Evolutionary conservation across 257 asterid species (phyloP), one percentile per base, ranked within the genome.

Genomic region (Agastache rugosa): DNA sequence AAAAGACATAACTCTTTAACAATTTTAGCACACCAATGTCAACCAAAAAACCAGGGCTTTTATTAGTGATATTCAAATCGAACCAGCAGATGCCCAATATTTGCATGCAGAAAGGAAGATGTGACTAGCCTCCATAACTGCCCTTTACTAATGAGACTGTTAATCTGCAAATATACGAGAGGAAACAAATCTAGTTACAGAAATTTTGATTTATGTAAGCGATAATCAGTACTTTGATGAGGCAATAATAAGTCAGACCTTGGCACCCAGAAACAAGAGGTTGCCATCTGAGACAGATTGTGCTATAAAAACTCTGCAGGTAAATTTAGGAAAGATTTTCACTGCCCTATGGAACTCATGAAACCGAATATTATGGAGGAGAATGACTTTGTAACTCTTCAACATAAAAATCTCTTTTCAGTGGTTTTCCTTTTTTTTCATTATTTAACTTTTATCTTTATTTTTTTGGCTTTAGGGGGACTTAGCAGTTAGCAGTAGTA

Each of bases 51-150:
- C 29, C 39, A 63, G 17, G 0, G 19, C 29, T 19, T 25, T 67
- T 47, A 71, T 58, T 29, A n/a, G 48, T 4, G 39, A 70, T 59
- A 77, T 76, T 79, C 70, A 71, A 76, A 58, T 42, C 91, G 53
- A 61, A 91, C 98, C 98, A 91, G 84, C 73, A 91, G 89, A 85
- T 93, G 98, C 61, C 85, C 91, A 71, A 87, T 73, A 77, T 90
- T 89, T 71, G 93, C 93, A 82, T 93, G 98, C 80, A 93, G 84
- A 73, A 93, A 93, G 69, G 97, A 73, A 41, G 96, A 88, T 59
- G 96, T 91, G 55, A 77, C 87, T 39, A 93, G 93, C 88, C 98
- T 91, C 96, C 98, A 91, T 69, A 88, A 60, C 82, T 93, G 90
- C 73, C 98, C 98, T 87, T 87, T 53, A 72, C 87, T 83, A 72